Evolutionary conservation across 768 basidiomycete genomes (phyloP).

Genomic region (Kwoniella sp.): DNA sequence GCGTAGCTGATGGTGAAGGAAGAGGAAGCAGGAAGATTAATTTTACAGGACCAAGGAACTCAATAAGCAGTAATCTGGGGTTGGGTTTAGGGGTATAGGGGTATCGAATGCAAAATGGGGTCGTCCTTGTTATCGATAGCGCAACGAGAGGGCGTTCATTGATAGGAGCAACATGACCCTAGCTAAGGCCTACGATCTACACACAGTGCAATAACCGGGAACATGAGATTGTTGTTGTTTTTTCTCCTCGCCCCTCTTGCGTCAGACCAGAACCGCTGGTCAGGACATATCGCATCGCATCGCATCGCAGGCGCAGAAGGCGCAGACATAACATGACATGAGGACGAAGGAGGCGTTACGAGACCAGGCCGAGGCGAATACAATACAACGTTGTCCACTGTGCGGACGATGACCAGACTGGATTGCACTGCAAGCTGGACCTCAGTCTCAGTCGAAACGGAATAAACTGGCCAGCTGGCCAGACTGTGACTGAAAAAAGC

Average conservation of each 20-base stretch:
- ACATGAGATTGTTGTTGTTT: not conserved
- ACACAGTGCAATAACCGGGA: no score
- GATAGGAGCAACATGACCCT: not conserved
- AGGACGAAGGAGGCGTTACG: not conserved
- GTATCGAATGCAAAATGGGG: not conserved
- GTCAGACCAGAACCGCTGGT: not conserved
- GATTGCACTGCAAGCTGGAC: not conserved
- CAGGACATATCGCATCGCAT: not conserved
- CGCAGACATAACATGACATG: not conserved
- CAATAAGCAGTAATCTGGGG: not conserved
- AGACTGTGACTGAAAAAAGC: not conserved
- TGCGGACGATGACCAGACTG: not conserved
- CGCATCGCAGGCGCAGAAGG: no score
- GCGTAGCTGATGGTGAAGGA: not conserved
- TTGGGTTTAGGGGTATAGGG: not conserved
- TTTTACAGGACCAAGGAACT: conserved; percentile 1
- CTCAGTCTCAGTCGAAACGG: conserved; percentile 17
- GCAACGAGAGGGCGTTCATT: no score
- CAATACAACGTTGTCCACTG: conserved; percentile 9
- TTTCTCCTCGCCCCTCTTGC: not conserved
- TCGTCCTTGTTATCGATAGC: not conserved
- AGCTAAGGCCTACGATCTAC: no score
- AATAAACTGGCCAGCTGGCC: not conserved
- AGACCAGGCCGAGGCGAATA: not conserved
- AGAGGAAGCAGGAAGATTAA: conserved; percentile 2